Percentiles rank a stretch among this genome's conserved stretches.
Evolutionary conservation across 2,329 filamentous ascomycete genomes (phyloP).

Genomic region (Leptodontidium sp.): DNA sequence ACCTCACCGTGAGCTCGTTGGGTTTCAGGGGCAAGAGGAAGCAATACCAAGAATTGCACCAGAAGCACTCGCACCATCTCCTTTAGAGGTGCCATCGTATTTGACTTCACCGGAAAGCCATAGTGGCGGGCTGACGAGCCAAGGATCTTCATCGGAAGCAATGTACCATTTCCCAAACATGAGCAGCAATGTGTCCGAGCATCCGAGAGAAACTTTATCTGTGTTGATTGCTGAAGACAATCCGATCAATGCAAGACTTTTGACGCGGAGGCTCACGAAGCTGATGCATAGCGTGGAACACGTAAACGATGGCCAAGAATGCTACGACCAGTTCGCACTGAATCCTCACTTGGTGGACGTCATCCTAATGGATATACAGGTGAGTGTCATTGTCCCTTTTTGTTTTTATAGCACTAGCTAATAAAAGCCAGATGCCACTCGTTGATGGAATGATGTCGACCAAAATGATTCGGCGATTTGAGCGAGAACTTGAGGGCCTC

Average conservation of each 20-base stretch:
- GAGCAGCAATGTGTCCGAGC: constrained; percentile 66
- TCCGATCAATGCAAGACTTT: constrained; percentile 79
- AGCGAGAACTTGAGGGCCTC: constrained; percentile 25
- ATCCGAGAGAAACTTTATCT: constrained; percentile 19
- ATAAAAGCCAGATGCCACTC: constrained; percentile 36
- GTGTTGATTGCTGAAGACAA: constrained; percentile 85
- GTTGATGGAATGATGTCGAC: constrained; percentile 37
- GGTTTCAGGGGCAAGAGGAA: background rate
- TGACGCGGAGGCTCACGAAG: constrained; percentile 77
- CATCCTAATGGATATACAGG: constrained; percentile 42
- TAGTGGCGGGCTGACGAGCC: background rate
- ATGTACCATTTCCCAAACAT: constrained; percentile 50
- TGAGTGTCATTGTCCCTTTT: background rate
- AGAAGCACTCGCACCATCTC: background rate
- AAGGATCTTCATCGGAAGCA: background rate
- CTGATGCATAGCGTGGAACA: constrained; percentile 76
- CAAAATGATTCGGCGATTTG: constrained; percentile 39
- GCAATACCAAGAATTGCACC: background rate
- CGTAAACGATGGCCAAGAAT: constrained; percentile 77
- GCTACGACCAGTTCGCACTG: constrained; percentile 75
- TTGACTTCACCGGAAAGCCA: constrained; percentile 8
- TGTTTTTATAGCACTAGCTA: background rate
- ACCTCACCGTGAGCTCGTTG: background rate
- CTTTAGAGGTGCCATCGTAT: background rate
- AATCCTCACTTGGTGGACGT: constrained; percentile 48